Evolutionary conservation across 2,329 filamentous ascomycete genomes (phyloP), one percentile per base, ranked within the genome.

Genomic region (Cladophialophora chaetospira): DNA sequence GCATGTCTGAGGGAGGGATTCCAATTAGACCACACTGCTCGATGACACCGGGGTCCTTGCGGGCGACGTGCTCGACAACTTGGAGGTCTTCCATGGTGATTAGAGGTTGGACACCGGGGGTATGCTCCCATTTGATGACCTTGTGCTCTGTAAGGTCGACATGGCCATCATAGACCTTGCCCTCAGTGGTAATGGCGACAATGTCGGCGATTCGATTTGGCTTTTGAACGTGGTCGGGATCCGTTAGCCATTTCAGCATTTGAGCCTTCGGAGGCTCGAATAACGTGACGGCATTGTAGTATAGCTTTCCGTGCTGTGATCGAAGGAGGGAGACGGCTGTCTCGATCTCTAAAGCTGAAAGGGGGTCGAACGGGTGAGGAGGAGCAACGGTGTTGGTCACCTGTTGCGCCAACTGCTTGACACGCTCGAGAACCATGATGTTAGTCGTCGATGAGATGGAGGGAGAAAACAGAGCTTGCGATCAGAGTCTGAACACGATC

Each of bases 41-140:
- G 64, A 96, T 94, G 58, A 96, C 91, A 67, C 88, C 88, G 11
- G 89, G 84, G 69, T 96, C 90, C 66, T 85, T 86, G 63, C 91
- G 84, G 58, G 85, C 83, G 43, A 92, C 75, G 55, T 82, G 79
- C 73, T 97, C 92, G 1, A 96, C 91, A 53, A 84, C 80, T 66
- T 91, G 83, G 31, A 96, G 79, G 71, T 96, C 92, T 69, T 96
- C 91, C 83, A 95, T 91, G 0, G 90, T 96, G 69, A 96, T 95
- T 71, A 96, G 82, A 25, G 91, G 92, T 72, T 96, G 91, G 11
- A 91, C 84, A 21, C 87, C 88, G 3, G 88, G 83, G 1, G 89
- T 81, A 58, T 85, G 76, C 69, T 88, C 84, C 91, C 91, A 97
- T 63, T 83, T 80, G 6, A 86, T 71, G 51, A 96, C 83, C 68